Evolutionary conservation across 306 rosid genomes (phyloP).

Genomic region (Vicia faba): DNA sequence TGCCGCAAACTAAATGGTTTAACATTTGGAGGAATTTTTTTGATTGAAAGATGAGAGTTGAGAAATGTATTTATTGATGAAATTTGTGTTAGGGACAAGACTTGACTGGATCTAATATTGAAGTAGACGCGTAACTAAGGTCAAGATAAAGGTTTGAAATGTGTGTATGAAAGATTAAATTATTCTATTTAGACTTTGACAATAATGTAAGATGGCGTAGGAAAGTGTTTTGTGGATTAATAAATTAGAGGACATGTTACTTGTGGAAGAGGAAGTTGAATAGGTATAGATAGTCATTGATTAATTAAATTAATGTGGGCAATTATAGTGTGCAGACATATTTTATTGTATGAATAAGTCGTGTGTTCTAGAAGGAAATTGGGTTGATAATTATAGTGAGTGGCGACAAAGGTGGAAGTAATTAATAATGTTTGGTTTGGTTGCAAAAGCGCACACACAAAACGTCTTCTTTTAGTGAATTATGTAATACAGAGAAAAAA

Average conservation of each 20-base stretch:
- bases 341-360: not conserved
- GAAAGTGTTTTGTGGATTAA: not conserved
- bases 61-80: not conserved
- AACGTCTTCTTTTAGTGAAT: not conserved
- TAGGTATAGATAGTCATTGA: not conserved
- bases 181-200: not conserved
- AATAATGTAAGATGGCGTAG: not conserved
- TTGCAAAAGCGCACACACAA: not conserved
- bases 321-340: not conserved
- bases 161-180: no score
- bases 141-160: constrained; percentile 39
- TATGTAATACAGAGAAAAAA: no score
- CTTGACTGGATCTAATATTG: constrained; percentile 49
- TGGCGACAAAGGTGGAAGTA: not conserved
- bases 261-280: constrained; percentile 38
- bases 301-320: not conserved
- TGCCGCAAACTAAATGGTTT: constrained; percentile 56
- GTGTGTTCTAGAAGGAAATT: constrained; percentile 43
- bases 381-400: not conserved
- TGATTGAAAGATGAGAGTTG: constrained; percentile 20
- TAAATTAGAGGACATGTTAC: constrained; percentile 17
- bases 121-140: constrained; percentile 28
- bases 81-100: not conserved
- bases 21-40: constrained; percentile 41
- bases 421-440: not conserved